These are phyloP conservation scores for Alternaria hordeiaustralica DNA, from an alignment of 2,329 filamentous ascomycete species.

Conservation along the genomic window DNA sequence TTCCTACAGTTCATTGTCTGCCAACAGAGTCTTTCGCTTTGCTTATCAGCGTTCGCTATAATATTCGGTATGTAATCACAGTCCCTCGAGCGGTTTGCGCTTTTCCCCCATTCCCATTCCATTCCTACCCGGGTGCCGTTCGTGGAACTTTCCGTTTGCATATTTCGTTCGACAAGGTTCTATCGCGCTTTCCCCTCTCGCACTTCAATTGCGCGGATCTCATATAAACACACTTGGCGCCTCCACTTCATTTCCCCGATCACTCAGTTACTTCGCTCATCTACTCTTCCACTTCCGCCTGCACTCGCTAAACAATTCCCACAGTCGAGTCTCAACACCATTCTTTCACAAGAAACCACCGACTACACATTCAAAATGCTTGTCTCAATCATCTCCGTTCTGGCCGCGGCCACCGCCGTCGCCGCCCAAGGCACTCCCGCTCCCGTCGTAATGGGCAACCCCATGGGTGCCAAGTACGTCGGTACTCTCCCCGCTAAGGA, in stretches of 20 bases:
- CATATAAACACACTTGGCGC: constrained; percentile 10
- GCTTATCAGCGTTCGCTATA: not conserved
- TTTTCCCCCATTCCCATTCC: not conserved
- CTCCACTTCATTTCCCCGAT: constrained; percentile 4
- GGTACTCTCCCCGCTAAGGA: constrained; percentile 46
- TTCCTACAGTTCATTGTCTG: not conserved
- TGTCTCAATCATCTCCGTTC: constrained; percentile 32
- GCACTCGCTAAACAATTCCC: constrained; percentile 16
- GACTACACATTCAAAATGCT: constrained; percentile 40
- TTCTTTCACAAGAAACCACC: constrained; percentile 15
- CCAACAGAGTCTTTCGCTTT: not conserved
- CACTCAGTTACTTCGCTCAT: not conserved
- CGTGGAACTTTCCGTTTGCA: constrained; percentile 4
- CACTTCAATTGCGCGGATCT: constrained; percentile 2
- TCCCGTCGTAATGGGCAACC: constrained; percentile 46
- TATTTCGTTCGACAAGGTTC: not conserved
- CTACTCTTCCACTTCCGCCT: constrained; percentile 3
- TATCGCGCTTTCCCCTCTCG: constrained; percentile 2
- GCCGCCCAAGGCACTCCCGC: constrained; percentile 42
- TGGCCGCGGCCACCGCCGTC: constrained; percentile 39
- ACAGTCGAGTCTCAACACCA: constrained; percentile 5
- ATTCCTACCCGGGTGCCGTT: not conserved
- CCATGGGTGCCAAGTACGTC: constrained; percentile 48
- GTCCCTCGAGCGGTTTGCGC: not conserved
- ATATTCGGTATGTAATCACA: constrained; percentile 8